These are phyloP conservation scores for Euryodendron excelsum DNA, from an alignment of 148 eudicot species.

Conservation along the genomic window DNA sequence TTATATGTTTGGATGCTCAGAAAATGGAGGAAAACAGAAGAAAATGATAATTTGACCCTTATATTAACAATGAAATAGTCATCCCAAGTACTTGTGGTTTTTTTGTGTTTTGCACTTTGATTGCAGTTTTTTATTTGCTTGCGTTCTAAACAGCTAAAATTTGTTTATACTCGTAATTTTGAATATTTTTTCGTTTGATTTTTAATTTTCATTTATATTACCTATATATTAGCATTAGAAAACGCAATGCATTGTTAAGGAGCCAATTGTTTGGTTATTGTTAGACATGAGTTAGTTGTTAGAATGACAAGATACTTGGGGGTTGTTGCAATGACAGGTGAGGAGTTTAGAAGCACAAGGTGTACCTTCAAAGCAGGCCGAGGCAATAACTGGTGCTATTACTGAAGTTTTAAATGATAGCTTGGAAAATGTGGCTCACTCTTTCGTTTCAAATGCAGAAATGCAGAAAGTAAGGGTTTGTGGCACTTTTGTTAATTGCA, in stretches of 20 bases:
- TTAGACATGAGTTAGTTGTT: neutral
- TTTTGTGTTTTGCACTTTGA: neutral
- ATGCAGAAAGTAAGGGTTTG: slow-evolving; percentile 56
- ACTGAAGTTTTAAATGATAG: slow-evolving; percentile 70
- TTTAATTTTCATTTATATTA: neutral
- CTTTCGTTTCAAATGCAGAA: slow-evolving; percentile 64
- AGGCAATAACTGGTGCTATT: slow-evolving; percentile 73
- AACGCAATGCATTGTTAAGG: neutral
- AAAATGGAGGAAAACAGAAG: neutral
- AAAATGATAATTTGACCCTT: neutral
- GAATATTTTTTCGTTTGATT: neutral
- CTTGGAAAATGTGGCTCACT: slow-evolving; percentile 59
- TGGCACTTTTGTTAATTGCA: neutral
- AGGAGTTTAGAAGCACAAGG: slow-evolving; percentile 79
- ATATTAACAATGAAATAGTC: neutral
- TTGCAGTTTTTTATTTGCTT: too few relatives aligned
- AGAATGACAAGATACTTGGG: neutral
- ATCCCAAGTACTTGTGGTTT: neutral
- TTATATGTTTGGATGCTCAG: neutral
- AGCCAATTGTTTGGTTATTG: neutral
- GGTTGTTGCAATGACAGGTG: slow-evolving; percentile 35
- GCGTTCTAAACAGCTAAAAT: too few relatives aligned
- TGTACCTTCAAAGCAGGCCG: slow-evolving; percentile 74
- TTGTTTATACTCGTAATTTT: neutral
- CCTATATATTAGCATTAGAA: neutral